Evolutionary conservation across 345 rosid genomes (phyloP), one percentile per base, ranked within the genome.

Genomic region (Garcia nutans): DNA sequence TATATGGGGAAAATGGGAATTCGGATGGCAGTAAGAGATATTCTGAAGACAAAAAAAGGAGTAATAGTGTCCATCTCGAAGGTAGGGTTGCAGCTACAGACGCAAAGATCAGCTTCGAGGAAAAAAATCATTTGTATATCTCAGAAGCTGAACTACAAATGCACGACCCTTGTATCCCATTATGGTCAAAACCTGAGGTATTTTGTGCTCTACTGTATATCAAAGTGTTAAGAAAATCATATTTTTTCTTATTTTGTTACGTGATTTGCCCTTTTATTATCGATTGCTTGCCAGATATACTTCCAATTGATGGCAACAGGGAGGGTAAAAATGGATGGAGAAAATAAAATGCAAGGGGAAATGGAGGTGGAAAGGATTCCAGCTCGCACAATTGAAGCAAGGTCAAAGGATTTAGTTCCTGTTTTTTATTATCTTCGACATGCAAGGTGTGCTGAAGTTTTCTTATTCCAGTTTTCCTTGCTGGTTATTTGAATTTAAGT

Each of bases 141-240:
- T 90, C 91, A 23, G 97, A 93, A 84, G 97, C 96, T 68, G 99
- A 95, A 78, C 74, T 90, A 76, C 92, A 81, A 81, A 89, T 85
- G 93, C 87, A 92, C 82, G 86, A 82, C 72, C 76, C 84, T 68
- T 68, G 72, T 59, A 44, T 47, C 19, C 92, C 85, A 54, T 77
- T 90, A 80, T 92, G 96, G 99, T 90, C 85, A 68, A 92, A 90
- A 81, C 86, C 85, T 22, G 84, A 88, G 89, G 97, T 95, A 90
- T 74, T 77, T 37, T 42, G 33, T 70, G 16, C 68, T n/a, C 20
- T 58, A 54, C 54, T 17, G 49, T 10, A 42, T 58, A 50, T 50
- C 56, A 63, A 62, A 45, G 63, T 74, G 23, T 70, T 60, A 0
- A 59, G 23, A 5, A 42, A 59, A n/a, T 78, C 9, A 10, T 58